Evolutionary conservation across 768 basidiomycete species (phyloP).

Genomic region (Pleurotus djamor): DNA sequence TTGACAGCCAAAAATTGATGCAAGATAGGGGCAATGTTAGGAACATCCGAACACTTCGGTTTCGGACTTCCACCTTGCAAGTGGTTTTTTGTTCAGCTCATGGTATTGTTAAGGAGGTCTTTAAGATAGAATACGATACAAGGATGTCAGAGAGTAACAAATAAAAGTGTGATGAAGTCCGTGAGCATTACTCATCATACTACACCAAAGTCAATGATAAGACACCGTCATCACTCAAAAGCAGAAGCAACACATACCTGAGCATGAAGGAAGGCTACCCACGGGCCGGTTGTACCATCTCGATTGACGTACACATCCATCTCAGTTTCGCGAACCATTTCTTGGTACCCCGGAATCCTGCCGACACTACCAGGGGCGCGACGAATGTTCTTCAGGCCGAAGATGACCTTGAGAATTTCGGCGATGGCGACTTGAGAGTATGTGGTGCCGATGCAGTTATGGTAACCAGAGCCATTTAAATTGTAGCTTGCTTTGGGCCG

Average conservation of each 20-base stretch:
- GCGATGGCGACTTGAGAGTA: slow-evolving; percentile 35
- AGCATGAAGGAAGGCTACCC: slow-evolving; percentile 10
- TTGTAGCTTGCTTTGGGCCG: slow-evolving; percentile 28
- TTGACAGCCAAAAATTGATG: neutral
- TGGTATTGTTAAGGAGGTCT: too few species aligned
- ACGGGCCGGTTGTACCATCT: slow-evolving; percentile 30
- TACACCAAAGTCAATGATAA: too few species aligned
- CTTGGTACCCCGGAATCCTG: slow-evolving; percentile 26
- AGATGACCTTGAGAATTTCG: slow-evolving; percentile 43
- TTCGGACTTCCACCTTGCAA: too few species aligned
- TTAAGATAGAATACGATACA: too few species aligned
- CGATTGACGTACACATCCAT: slow-evolving; percentile 28
- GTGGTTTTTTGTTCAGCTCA: too few species aligned
- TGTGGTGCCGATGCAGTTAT: slow-evolving; percentile 32
- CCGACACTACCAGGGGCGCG: slow-evolving; percentile 45
- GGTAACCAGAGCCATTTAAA: slow-evolving; percentile 36
- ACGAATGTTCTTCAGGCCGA: slow-evolving; percentile 40
- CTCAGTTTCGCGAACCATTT: slow-evolving; percentile 28
- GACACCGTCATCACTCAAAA: too few species aligned
- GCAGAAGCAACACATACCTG: too few species aligned
- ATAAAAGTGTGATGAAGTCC: too few species aligned
- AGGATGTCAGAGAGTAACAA: too few species aligned
- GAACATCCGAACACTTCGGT: too few species aligned
- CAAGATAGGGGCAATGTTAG: too few species aligned
- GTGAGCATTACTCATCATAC: too few species aligned